Percentiles rank a stretch among this genome's conserved stretches.
These are phyloP conservation scores for Pythium myriotylum DNA, from an alignment of 352 stramenopile genomes.

Conservation along the genomic window DNA sequence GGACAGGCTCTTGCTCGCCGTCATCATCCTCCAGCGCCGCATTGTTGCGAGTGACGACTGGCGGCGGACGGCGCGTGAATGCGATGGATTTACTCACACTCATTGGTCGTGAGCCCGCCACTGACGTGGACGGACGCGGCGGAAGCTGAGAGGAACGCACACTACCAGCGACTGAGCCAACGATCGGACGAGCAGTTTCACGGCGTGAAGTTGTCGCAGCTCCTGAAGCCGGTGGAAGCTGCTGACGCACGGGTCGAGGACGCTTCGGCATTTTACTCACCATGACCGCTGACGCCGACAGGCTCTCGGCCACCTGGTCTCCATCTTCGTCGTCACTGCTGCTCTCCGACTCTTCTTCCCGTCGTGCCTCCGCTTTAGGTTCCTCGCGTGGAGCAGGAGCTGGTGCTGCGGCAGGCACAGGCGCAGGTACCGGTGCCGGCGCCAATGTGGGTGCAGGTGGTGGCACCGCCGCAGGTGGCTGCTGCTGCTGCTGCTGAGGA, in stretches of 20 bases:
- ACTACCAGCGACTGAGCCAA: conserved; percentile 11
- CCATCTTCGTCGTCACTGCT: conserved; percentile 26
- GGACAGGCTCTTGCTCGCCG: conserved; percentile 40
- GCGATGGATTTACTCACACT: conserved; percentile 85
- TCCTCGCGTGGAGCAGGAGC: conserved; percentile 9
- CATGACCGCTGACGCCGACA: conserved; percentile 31
- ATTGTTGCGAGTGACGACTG: background rate
- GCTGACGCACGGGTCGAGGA: conserved; percentile 19
- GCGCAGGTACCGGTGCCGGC: background rate
- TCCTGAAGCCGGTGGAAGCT: conserved; percentile 6
- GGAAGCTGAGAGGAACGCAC: conserved; percentile 35
- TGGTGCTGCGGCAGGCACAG: conserved; percentile 1
- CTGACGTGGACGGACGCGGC: conserved; percentile 58
- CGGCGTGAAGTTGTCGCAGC: background rate
- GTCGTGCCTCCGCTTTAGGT: conserved; percentile 25
- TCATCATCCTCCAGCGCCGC: conserved; percentile 45
- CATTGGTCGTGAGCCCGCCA: conserved; percentile 49
- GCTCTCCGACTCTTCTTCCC: conserved; percentile 31
- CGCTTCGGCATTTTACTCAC: conserved; percentile 33
- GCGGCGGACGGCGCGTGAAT: conserved; percentile 40
- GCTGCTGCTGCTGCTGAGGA: background rate
- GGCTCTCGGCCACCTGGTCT: conserved; percentile 29
- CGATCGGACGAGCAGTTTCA: conserved; percentile 15
- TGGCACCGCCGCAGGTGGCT: background rate
- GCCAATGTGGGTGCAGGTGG: background rate